Evolutionary conservation across 2,329 filamentous ascomycete species (phyloP).

Genomic region (Pseudocercospora eumusae): DNA sequence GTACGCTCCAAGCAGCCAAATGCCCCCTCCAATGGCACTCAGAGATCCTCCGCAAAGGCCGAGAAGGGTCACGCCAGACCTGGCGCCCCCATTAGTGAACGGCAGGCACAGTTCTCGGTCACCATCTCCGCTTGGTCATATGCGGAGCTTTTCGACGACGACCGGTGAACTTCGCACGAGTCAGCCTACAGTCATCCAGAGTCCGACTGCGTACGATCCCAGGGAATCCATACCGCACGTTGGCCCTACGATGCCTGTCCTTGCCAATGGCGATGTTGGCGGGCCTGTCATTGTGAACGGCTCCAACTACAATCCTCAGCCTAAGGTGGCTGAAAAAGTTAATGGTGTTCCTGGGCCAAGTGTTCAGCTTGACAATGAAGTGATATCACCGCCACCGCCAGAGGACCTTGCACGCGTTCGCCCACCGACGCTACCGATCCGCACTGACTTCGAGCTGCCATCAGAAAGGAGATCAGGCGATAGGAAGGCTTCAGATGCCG

Average conservation of each 20-base stretch:
- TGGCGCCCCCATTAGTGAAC: constrained; percentile 39
- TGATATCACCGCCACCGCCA: constrained; percentile 2
- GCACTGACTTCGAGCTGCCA: constrained; percentile 15
- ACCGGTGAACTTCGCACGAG: constrained; percentile 30
- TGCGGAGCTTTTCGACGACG: constrained; percentile 43
- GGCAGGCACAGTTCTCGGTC: constrained; percentile 43
- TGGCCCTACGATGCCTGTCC: constrained; percentile 10
- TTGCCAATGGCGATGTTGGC: constrained; percentile 25
- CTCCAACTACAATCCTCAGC: constrained; percentile 33
- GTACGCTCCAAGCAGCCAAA: constrained; percentile 33
- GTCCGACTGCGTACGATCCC: constrained; percentile 28
- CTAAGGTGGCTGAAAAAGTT: constrained; percentile 17
- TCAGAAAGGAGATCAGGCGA: neutral
- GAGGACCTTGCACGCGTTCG: constrained; percentile 19
- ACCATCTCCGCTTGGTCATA: constrained; percentile 50
- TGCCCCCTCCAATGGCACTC: constrained; percentile 41
- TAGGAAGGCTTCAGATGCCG: constrained; percentile 10
- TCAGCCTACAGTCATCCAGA: constrained; percentile 22
- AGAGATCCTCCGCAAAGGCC: constrained; percentile 45
- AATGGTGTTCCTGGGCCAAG: constrained; percentile 24
- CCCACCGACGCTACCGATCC: constrained; percentile 10
- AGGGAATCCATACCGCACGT: constrained; percentile 14
- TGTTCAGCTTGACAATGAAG: constrained; percentile 22
- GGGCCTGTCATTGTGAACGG: constrained; percentile 48
- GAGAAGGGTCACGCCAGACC: constrained; percentile 47